Conservation (phyloP, 495 filamentous ascomycete genomes). For the Penicillium dipodomyicola region DNA sequence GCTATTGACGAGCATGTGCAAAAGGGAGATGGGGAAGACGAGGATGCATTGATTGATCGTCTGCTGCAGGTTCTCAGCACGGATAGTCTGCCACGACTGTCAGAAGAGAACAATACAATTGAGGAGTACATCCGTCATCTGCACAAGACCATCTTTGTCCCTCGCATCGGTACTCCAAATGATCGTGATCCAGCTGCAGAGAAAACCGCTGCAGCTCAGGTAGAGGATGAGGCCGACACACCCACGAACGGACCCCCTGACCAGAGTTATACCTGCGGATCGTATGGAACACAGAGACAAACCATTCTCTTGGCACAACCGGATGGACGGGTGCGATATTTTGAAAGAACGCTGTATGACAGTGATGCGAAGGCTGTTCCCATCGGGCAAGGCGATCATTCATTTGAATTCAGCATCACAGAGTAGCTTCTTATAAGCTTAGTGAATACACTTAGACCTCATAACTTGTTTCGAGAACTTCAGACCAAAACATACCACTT, state of each 20-base stretch:
- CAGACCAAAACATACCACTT: neutral
- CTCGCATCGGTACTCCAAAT: slow-evolving; percentile 59
- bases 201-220: slow-evolving; percentile 47
- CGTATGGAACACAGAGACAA: slow-evolving; percentile 93
- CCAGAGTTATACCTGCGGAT: slow-evolving; percentile 33
- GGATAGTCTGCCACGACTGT: slow-evolving; percentile 66
- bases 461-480: neutral
- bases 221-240: slow-evolving; percentile 24
- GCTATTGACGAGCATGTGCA: slow-evolving; percentile 49
- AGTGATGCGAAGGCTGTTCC: slow-evolving; percentile 58
- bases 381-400: slow-evolving; percentile 57
- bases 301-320: slow-evolving; percentile 77
- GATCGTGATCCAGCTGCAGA: slow-evolving; percentile 40
- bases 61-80: slow-evolving; percentile 67
- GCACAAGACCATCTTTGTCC: slow-evolving; percentile 81
- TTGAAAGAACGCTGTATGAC: slow-evolving; percentile 83
- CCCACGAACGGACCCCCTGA: slow-evolving; percentile 21
- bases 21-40: slow-evolving; percentile 38
- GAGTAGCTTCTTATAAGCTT: slow-evolving; percentile 4
- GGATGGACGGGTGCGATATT: slow-evolving; percentile 72
- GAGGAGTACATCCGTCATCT: slow-evolving; percentile 69
- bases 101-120: slow-evolving; percentile 51
- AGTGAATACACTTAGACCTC: neutral
- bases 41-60: slow-evolving; percentile 66
- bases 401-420: slow-evolving; percentile 39